phyloP scores from a whole-genome alignment of 140 eudicot genomes.

The Oenanthe javanica region DNA sequence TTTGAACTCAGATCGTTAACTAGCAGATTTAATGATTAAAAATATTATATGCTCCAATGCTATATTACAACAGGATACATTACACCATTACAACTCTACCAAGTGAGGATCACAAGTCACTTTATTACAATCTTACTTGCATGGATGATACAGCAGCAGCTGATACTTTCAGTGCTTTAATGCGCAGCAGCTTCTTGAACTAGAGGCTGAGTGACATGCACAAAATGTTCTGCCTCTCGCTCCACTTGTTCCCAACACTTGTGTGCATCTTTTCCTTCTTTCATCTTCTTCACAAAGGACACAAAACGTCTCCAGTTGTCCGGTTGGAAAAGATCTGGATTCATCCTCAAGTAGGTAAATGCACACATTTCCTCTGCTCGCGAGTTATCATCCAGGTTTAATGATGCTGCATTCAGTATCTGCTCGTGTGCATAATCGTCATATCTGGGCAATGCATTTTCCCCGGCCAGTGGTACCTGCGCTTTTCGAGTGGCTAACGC shows the following conservation, averaged over 20 bases:
- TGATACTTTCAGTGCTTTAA: constrained; percentile 42
- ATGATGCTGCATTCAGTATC: constrained; percentile 59
- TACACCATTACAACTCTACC: background rate
- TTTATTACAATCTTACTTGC: background rate
- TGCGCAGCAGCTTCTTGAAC: constrained; percentile 91
- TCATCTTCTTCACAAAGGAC: constrained; percentile 85
- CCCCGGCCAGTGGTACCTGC: constrained; percentile 79
- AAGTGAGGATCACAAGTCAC: background rate
- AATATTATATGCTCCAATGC: background rate
- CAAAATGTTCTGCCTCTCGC: constrained; percentile 92
- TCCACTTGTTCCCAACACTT: constrained; percentile 87
- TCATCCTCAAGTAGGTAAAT: constrained; percentile 89
- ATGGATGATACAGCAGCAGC: background rate
- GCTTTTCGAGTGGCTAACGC: constrained; percentile 69
- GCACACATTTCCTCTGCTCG: constrained; percentile 79
- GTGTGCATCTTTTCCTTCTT: constrained; percentile 52
- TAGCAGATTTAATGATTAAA: too few species aligned
- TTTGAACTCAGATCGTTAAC: too few species aligned
- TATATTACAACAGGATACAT: background rate
- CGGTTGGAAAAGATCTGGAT: constrained; percentile 66
- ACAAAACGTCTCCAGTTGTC: constrained; percentile 92
- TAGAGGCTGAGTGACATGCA: constrained; percentile 68
- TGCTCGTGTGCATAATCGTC: constrained; percentile 86
- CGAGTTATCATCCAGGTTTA: constrained; percentile 30
- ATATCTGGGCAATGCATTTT: constrained; percentile 82